Base-by-base conservation (phyloP, 2,329 filamentous ascomycete species). In the Fusarium sambucinum region DNA sequence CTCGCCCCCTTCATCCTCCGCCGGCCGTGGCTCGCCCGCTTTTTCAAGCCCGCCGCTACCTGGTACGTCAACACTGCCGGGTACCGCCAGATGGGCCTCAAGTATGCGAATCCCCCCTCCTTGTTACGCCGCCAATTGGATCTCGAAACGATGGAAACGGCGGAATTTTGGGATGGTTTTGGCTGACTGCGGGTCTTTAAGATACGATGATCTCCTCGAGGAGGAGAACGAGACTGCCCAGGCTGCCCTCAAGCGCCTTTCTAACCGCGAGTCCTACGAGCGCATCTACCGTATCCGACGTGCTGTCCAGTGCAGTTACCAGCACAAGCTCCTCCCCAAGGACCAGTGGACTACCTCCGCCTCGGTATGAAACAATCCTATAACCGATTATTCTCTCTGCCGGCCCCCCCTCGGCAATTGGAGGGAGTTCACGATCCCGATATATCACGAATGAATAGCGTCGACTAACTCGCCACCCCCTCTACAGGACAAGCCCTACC, bases 271-370 rank as follows among this genome's bases (percentile, higher is more conserved):
- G 80, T 87, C 90, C 76, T 98, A 98, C 85, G 96, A 99, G 85
- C 95, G 96, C 80, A 89, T 98, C 80, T 99, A 94, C 90, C 94
- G 96, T 78, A 89, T 99, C 82, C 93, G 96, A 84, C 90, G 96
- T 83, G 95, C 96, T 76, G 90, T 96, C 83, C 96, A 99, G 84
- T 84, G 83, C 80, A 87, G 85, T 75, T 80, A 88, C 77, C 80
- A 84, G 76, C 88, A 90, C 80, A 88, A 89, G 83, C 81, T 90
- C 66, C 84, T 90, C 57, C 86, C 88, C 78, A 86, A 86, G 82
- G 77, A 83, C 33, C 79, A 89, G 77, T 89, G 86, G 87, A 88
- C 85, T 73, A 88, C 86, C 81, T 73, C 82, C 72, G 81, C 85
- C 75, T 82, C 86, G 73, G 84, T 86, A 77, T 75, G 79, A 64